A percentile compares a stretch with the other conserved stretches of the same genome.
Conservation (phyloP, 2,329 filamentous ascomycete species). For the Fusarium praegraminearum region DNA sequence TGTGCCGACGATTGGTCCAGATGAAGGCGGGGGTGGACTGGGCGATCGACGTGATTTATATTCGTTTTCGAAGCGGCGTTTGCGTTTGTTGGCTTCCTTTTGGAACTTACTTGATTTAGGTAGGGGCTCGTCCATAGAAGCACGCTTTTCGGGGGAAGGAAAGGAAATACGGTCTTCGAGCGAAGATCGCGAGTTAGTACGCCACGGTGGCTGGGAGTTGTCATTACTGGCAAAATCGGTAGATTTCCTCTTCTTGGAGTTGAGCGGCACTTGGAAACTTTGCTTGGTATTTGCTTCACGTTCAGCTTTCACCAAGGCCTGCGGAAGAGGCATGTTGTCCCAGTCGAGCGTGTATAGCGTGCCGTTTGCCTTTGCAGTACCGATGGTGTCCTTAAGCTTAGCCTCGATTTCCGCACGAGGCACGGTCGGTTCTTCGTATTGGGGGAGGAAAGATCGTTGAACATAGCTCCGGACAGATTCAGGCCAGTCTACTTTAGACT, state of each 20-base stretch:
- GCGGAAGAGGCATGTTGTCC: slow-evolving; percentile 84
- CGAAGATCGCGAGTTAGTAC: slow-evolving; percentile 69
- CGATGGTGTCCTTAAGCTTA: slow-evolving; percentile 88
- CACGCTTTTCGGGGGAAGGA: slow-evolving; percentile 58
- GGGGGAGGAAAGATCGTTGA: slow-evolving; percentile 84
- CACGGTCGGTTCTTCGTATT: slow-evolving; percentile 74
- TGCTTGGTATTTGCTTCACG: slow-evolving; percentile 64
- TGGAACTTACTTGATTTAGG: slow-evolving; percentile 85
- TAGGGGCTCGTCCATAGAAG: slow-evolving; percentile 59
- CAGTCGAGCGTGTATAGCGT: slow-evolving; percentile 82
- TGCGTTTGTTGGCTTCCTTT: slow-evolving; percentile 90
- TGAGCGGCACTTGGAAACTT: slow-evolving; percentile 49
- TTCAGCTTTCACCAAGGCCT: slow-evolving; percentile 82
- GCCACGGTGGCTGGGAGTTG: slow-evolving; percentile 75
- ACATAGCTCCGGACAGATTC: slow-evolving; percentile 88
- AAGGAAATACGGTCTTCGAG: slow-evolving; percentile 84
- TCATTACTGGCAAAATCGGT: slow-evolving; percentile 69
- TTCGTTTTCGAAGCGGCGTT: slow-evolving; percentile 83
- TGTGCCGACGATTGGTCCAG: slow-evolving; percentile 85
- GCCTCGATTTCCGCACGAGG: slow-evolving; percentile 78
- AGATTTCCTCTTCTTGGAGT: slow-evolving; percentile 86
- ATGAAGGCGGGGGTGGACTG: slow-evolving; percentile 66
- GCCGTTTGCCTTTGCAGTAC: slow-evolving; percentile 79
- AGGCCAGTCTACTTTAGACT: slow-evolving; percentile 81
- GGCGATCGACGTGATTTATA: slow-evolving; percentile 70